Evolutionary conservation across 805 yeast species (phyloP).

Genomic region (Yamadazyma laniorum): DNA sequence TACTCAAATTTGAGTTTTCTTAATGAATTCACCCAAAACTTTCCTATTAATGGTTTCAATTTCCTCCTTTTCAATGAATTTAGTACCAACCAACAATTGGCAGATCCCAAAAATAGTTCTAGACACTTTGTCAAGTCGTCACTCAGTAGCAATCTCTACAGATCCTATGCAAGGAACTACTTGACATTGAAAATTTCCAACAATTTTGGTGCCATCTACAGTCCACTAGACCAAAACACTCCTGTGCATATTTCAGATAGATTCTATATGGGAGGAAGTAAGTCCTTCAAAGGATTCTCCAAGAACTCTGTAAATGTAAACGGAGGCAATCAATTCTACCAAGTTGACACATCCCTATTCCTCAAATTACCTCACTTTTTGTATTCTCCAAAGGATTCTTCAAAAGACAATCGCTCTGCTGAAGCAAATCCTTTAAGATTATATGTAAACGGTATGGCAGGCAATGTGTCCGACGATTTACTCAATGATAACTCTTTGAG

Average conservation of each 20-base stretch:
- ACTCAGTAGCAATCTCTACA: slow-evolving; percentile 28
- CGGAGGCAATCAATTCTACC: slow-evolving; percentile 67
- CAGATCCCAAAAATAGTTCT: slow-evolving; percentile 17
- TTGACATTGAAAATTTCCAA: slow-evolving; percentile 51
- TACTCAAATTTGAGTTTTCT: slow-evolving; percentile 23
- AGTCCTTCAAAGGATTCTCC: slow-evolving; percentile 68
- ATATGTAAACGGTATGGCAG: slow-evolving; percentile 66
- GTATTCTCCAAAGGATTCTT: slow-evolving; percentile 16
- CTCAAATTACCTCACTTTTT: slow-evolving; percentile 54
- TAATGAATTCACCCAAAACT: slow-evolving; percentile 24
- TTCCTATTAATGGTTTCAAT: slow-evolving; percentile 49
- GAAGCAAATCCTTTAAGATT: slow-evolving; percentile 42
- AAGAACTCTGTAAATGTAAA: slow-evolving; percentile 67
- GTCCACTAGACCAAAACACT: slow-evolving; percentile 18
- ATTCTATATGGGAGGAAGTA: slow-evolving; percentile 80
- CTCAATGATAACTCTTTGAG: slow-evolving; percentile 21
- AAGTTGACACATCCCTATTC: slow-evolving; percentile 58
- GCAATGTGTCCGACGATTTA: slow-evolving; percentile 45
- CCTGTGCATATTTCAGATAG: slow-evolving; percentile 69
- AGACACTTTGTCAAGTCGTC: slow-evolving; percentile 35
- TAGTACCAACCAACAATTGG: slow-evolving; percentile 31
- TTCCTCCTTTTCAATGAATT: slow-evolving; percentile 64
- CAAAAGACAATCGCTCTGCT: slow-evolving; percentile 6
- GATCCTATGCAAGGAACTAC: slow-evolving; percentile 43
- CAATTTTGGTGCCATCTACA: slow-evolving; percentile 56